These are phyloP conservation scores for Deinandra increscens DNA, from an alignment of 129 eudicot genomes.

Conservation along the genomic window DNA sequence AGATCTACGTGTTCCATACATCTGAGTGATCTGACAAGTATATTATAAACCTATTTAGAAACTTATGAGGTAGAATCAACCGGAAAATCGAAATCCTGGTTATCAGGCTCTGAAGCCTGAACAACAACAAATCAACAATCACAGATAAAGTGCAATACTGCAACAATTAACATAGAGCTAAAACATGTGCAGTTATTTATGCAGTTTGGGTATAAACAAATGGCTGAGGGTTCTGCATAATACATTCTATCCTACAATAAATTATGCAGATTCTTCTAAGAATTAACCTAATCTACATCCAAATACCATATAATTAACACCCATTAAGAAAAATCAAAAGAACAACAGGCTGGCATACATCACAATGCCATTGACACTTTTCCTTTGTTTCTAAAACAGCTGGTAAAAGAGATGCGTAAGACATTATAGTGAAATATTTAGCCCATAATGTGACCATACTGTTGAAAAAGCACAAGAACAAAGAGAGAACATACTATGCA, in stretches of 20 bases:
- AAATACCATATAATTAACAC: not conserved
- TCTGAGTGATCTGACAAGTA: not conserved
- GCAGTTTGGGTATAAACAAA: constrained; percentile 15
- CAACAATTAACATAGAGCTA: constrained; percentile 18
- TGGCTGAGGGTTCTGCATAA: not conserved
- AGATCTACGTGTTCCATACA: constrained; percentile 1
- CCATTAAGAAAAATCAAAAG: not conserved
- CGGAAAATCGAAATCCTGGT: not conserved
- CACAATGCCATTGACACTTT: constrained; percentile 6
- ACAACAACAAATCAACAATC: constrained; percentile 19
- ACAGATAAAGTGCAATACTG: not conserved
- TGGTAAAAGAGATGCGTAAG: not conserved
- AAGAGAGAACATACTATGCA: not conserved
- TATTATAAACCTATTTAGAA: constrained; percentile 16
- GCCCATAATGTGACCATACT: not conserved
- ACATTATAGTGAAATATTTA: not conserved
- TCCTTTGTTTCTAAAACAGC: not conserved
- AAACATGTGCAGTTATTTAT: constrained; percentile 7
- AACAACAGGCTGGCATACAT: constrained; percentile 8
- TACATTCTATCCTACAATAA: not conserved
- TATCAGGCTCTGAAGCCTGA: constrained; percentile 1
- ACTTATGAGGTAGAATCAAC: constrained; percentile 23
- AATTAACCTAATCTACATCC: not conserved
- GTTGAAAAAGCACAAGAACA: constrained; percentile 1
- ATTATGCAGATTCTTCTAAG: not conserved